phyloP scores from a whole-genome alignment of 169 alveolate species.

The Babesia bovis region DNA sequence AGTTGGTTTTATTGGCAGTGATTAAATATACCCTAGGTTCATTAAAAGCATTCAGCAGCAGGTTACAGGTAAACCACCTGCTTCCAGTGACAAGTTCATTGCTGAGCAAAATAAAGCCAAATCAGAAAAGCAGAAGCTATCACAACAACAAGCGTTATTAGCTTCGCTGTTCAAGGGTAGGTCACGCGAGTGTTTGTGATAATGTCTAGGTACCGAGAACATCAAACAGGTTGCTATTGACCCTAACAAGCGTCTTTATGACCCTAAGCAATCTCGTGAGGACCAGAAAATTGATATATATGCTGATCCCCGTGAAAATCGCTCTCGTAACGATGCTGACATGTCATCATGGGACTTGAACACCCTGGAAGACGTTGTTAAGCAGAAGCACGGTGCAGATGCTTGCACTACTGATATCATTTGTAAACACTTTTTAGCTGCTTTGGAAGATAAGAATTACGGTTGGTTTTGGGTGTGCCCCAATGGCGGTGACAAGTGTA shows the following conservation, averaged over 20 bases:
- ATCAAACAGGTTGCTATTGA: constrained; percentile 79
- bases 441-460: constrained; percentile 92
- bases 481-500: constrained; percentile 96
- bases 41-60: constrained; percentile 83
- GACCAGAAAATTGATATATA: constrained; percentile 92
- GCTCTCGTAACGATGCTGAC: constrained; percentile 47
- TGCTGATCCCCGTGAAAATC: constrained; percentile 91
- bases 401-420: constrained; percentile 87
- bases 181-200: neutral
- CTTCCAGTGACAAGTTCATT: constrained; percentile 72
- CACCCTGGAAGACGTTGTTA: constrained; percentile 73
- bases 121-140: constrained; percentile 90
- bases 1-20: constrained; percentile 67
- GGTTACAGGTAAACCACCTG: constrained; percentile 75
- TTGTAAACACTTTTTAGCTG: constrained; percentile 94
- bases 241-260: constrained; percentile 67
- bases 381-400: constrained; percentile 77
- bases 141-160: constrained; percentile 91
- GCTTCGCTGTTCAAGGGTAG: constrained; percentile 77
- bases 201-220: constrained; percentile 79
- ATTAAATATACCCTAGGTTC: constrained; percentile 34
- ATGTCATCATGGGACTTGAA: constrained; percentile 60
- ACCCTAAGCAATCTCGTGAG: constrained; percentile 80
- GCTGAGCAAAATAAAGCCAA: constrained; percentile 82
- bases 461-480: constrained; percentile 99